Evolutionary conservation across 1,139 yeast genomes (phyloP), one percentile per base, ranked within the genome.

Genomic region (Blastobotrys persicus): DNA sequence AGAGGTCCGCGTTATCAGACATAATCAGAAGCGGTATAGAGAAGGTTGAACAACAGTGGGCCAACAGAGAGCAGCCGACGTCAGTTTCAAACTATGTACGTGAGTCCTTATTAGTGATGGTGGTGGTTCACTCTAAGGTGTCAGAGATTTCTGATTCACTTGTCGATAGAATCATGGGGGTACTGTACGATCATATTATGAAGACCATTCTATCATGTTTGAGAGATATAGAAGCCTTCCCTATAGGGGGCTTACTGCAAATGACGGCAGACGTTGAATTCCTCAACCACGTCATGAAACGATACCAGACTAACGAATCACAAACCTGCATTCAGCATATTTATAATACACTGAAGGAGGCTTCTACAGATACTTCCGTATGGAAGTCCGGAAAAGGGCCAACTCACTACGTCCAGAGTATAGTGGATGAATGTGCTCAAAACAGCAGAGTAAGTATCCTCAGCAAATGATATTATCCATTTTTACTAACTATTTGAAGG

Each of bases 41-140:
- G 3, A 56, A 61, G n/a, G 60, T 71, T 3, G 67, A 70, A n/a
- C 63, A 68, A 4, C 69, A 72, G 47, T 79, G 85, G 85, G 60
- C 70, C 2, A 62, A 67, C 4, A 58, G 65, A 12, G 61, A 64
- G 2, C 58, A 68, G 17, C 78, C 80, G 7, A 61, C 62, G 12
- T 48, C 51, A 3, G 58, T 68, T 16, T 63, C 69, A 46, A 60
- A 73, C 34, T 81, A 77, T 59, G 66, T 82, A 4, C 75, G 79
- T 50, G 79, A 80, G 49, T 68, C 76, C 1, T 62, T 83, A 41
- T 71, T 80, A 61, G 64, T 75, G 34, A 61, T 84, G 20, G 80
- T 82, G 4, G 67, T 74, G 14, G 76, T 80, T 1, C 83, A 80
- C 57, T 71, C 82, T 23, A 75, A 73, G 47, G 79, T 80, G 31